Base-by-base conservation (phyloP, 768 basidiomycete species). In the Sporobolomyces pararoseus region DNA sequence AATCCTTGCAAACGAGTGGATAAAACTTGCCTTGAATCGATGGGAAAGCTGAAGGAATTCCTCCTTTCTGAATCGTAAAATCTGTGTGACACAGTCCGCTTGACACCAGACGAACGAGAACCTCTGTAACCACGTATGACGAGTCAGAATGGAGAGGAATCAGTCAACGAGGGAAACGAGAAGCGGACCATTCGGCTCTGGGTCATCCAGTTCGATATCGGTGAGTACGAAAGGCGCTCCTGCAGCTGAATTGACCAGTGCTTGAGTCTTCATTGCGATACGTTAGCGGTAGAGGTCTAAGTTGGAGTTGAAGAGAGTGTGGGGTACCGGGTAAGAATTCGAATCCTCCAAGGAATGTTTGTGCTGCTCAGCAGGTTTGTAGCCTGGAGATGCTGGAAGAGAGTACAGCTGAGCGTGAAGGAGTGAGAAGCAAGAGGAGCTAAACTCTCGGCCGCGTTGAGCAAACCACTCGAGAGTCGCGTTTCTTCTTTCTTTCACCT, bases 71-170 rank as follows among this genome's bases (percentile, higher is more conserved):
- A 7, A 67, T 54, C 16, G 57, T 12, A 25, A 67, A 21, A 39
- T 73, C 72, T 32, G 72, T 76, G 31, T 76, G 75, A 54, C 75
- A 75, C 35, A 63, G 32, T 6, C 71, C 71, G 29, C 58, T 54
- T 3, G 66, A 63, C 4, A 42, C 39, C 4, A 75, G 31, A 29
- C 64, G 32, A 21, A 76, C 65, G 25, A 76, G 68, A 29, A 76
- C 75, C 58, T 76, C 75, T 53, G 51, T 16, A 47, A 47, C 7
- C 46, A 14, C 23, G 46, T 47, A 6, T 14, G 46, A 9, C 10
- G 17, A 42, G 39, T 42, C 39, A 17, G 39, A 17, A 42, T 9
- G 39, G 39, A 42, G 10, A 17, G 39, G 39, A 42, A 42, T 17
- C 9, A 42, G 17, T 42, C 39, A 17, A 17, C 39, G 10, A 17